Evolutionary conservation across 345 rosid genomes (phyloP), one percentile per base, ranked within the genome.

Genomic region (Populus euphratica): DNA sequence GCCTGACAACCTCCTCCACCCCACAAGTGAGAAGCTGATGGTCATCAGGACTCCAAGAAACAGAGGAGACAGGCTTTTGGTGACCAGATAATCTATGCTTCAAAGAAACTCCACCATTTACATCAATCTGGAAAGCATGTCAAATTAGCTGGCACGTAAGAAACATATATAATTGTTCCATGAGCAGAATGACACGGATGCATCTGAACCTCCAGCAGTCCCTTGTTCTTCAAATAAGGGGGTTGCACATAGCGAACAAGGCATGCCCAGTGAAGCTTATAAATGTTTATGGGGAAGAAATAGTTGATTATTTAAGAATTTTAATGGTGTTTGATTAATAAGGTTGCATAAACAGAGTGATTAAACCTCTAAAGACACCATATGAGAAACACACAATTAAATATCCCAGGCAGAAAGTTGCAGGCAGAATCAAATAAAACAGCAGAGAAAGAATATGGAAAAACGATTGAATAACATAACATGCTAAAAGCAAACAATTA

Each of bases 1-100:
- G 84, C 80, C 88, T 87, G 44, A 90, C 73, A 73, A 77, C 87
- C 81, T 90, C 93, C 77, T 91, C 93, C 41, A 78, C 78, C 73
- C 96, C 96, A 76, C 93, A 91, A 25, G 93, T 88, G 76, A 91
- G 90, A 54, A 91, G 85, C 73, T 91, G 92, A 36, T 78, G 29
- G 72, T 90, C 91, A 80, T 90, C 84, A 25, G 86, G 90, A 66
- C 91, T 90, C 96, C 96, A 91, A 36, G 91, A 87, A 78, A 88
- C 86, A 9, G 89, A 29, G 56, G 76, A 79, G 39, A 91, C 91
- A 0, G 92, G 87, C 72, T 85, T 87, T 73, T 85, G 85, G 76
- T 91, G 93, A 66, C 92, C 88, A 18, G 66, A 69, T 73, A 90
- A 84, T 68, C 44, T 84, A 70, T 84, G 92, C 86, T 88, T 91